Evolutionary conservation across 2,329 filamentous ascomycete species (phyloP), one percentile per base, ranked within the genome.

Genomic region (Coleophoma eucalyptorum): DNA sequence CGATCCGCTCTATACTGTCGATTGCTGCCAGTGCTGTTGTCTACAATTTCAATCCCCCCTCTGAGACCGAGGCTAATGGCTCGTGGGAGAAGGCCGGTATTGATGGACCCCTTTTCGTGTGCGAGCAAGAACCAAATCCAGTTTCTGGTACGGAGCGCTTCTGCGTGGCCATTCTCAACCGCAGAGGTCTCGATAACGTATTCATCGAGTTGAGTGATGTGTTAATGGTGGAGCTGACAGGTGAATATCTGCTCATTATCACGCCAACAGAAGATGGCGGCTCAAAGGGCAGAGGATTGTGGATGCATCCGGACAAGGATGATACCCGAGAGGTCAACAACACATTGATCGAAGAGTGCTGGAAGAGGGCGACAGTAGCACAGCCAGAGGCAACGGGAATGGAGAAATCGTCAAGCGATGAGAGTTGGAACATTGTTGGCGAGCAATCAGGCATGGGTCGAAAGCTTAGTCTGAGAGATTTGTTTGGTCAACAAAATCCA

Each of bases 71-170:
- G 26, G 26, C 26, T 7, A 26, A 26, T 5, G 74, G 80, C 48
- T 72, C 76, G 53, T 97, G 94, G 94, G 88, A 94, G 65, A 96
- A 95, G 74, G 81, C 81, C 43, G 88, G 86, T 50, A 80, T 92
- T 11, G 92, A 96, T 69, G 94, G 94, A 37, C 89, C 90, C 12
- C 75, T 97, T 57, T 99, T 97, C 67, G 81, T 97, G 48, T 95
- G 89, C 74, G 79, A 87, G 56, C 77, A 81, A 64, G 67, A 70
- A 38, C 55, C 60, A 18, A 63, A 53, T 57, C 63, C 50, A 58
- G 76, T 70, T 55, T 72, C 44, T 35, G 61, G 33, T 52, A 69
- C 55, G 73, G 60, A 60, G 66, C 53, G 60, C 35, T 59, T 74
- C 19, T 83, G 83, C 70, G 79, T 89, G 15, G 87, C 91, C 60